Base-by-base conservation (phyloP, 306 rosid genomes). In the Casuarina equisetifolia region DNA sequence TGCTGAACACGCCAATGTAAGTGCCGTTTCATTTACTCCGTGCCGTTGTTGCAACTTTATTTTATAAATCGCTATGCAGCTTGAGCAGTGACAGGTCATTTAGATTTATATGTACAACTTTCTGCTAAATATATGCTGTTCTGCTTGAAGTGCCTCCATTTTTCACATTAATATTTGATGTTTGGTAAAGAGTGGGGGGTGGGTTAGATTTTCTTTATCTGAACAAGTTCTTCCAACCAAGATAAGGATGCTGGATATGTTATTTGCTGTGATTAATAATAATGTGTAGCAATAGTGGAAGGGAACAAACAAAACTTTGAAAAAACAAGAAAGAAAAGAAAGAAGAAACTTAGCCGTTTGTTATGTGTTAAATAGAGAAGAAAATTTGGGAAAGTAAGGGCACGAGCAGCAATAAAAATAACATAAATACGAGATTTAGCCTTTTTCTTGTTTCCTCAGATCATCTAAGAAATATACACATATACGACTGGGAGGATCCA, bases 1-100 rank as follows among this genome's bases (percentile, higher is more conserved):
- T 80, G 97, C 98, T 70, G 85, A 90, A 76, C 94, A 85, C 83
- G 97, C 97, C 82, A 85, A 84, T 77, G 98, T 92, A 89, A 89
- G 98, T 81, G 79, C 55, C 71, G 51, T 74, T 79, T 68, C 38
- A 71, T 53, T 42, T 76, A 25, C 77, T 25, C 32, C 32, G 32
- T 25, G 10, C 5, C 3, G 19, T 32, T 36, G 69, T 62, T 16
- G 13, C 44, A 12, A 10, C 2, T 42, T 40, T 66, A 6, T 35
- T 61, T 35, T 17, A 40, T 66, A 66, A 2, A 66, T 42, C 32
- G 71, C 19, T 17, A 66, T 66, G 71, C 71, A 16, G 4, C 49
- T 66, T 66, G 49, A 61, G 43, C 19, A 61, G 4, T 35, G 67
- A 61, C 32, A 35, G 38, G 69, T 63, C 19, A 2, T 63, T 63